These are phyloP conservation scores for Coffea eugenioides DNA, from an alignment of 257 asterid species.

Conservation along the genomic window DNA sequence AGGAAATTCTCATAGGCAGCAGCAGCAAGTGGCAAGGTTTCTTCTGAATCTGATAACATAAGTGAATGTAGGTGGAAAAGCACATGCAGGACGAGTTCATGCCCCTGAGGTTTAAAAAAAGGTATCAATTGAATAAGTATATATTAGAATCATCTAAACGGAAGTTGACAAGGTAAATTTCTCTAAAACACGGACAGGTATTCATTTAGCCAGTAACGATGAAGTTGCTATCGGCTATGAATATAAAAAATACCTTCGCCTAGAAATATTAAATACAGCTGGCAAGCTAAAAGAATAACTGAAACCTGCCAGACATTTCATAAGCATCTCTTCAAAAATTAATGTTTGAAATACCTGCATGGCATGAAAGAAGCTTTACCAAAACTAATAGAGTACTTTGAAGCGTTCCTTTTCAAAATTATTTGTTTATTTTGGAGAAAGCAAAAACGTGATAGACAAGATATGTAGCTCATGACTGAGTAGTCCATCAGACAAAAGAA, in stretches of 20 bases:
- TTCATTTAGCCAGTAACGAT: neutral
- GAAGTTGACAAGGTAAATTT: neutral
- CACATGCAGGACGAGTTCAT: constrained; percentile 85
- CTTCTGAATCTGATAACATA: constrained; percentile 53
- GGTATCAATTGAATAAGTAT: constrained; percentile 5
- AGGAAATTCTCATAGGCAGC: constrained; percentile 73
- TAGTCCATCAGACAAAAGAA: too few species aligned
- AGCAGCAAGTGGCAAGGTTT: constrained; percentile 52
- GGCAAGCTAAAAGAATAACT: too few species aligned
- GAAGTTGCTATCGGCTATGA: neutral
- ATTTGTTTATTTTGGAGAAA: too few species aligned
- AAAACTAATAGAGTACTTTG: too few species aligned
- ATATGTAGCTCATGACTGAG: too few species aligned
- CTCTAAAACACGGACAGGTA: neutral
- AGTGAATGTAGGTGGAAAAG: constrained; percentile 80
- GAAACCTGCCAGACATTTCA: too few species aligned
- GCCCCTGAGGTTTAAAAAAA: constrained; percentile 60
- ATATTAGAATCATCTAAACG: constrained; percentile 5
- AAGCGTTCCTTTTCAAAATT: too few species aligned
- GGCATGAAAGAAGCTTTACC: too few species aligned
- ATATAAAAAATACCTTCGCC: neutral
- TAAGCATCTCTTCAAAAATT: too few species aligned
- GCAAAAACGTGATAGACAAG: too few species aligned
- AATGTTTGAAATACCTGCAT: too few species aligned
- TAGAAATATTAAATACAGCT: too few species aligned